Percentiles rank a stretch among this genome's conserved stretches.
phyloP scores from a whole-genome alignment of 257 asterid species.

The Penstemon newberryi region DNA sequence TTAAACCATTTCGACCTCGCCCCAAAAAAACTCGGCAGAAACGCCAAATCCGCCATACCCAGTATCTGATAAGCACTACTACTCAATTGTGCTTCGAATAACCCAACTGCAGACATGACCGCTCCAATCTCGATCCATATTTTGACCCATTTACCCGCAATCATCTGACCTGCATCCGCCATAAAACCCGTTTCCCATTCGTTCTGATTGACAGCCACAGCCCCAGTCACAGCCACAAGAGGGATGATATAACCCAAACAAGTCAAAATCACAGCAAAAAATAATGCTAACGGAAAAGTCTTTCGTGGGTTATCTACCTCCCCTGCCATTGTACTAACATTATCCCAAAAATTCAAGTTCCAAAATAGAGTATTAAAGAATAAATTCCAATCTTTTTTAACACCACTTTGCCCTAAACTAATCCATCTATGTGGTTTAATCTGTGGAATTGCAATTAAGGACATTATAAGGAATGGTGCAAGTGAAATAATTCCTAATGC shows the following conservation, averaged over 20 bases:
- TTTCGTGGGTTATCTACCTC: constrained; percentile 68
- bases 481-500: constrained; percentile 60
- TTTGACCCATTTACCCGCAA: constrained; percentile 55
- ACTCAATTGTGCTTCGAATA: constrained; percentile 32
- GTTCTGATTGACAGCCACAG: constrained; percentile 53
- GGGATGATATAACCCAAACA: constrained; percentile 70
- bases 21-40: constrained; percentile 45
- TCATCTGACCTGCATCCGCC: constrained; percentile 54
- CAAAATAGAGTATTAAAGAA: constrained; percentile 72
- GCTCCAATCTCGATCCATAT: too few relatives aligned
- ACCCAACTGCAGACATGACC: too few relatives aligned
- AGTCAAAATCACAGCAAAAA: constrained; percentile 55
- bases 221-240: constrained; percentile 65
- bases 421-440: constrained; percentile 63
- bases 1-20: constrained; percentile 56
- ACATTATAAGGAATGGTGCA: constrained; percentile 60
- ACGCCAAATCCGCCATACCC: constrained; percentile 62
- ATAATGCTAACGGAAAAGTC: constrained; percentile 56
- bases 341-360: constrained; percentile 84
- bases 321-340: constrained; percentile 68
- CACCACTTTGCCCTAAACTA: constrained; percentile 53
- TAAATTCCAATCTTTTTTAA: constrained; percentile 59
- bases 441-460: constrained; percentile 63
- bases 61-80: constrained; percentile 57
- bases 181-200: constrained; percentile 70